A percentile compares a stretch with the other conserved stretches of the same genome.
phyloP scores from a whole-genome alignment of 2,329 filamentous ascomycete species.

The Piedraia hortae region DNA sequence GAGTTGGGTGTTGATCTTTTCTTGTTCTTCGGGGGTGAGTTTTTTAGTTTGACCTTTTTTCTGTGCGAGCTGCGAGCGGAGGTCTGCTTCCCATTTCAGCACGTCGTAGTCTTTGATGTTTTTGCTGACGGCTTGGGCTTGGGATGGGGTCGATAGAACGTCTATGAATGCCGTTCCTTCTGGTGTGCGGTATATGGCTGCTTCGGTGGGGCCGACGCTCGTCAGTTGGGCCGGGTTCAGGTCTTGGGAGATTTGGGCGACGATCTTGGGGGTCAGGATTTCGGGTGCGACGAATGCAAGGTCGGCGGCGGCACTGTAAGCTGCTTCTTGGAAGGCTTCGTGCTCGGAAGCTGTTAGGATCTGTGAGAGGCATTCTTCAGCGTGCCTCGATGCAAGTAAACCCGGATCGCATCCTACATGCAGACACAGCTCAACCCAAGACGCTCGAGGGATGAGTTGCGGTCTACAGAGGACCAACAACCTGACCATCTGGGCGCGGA shows the following conservation, averaged over 20 bases:
- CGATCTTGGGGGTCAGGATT: conserved; percentile 44
- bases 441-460: conserved; percentile 47
- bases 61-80: conserved; percentile 60
- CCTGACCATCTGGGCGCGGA: conserved; percentile 36
- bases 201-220: conserved; percentile 58
- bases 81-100: conserved; percentile 86
- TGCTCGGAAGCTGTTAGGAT: conserved; percentile 25
- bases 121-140: conserved; percentile 49
- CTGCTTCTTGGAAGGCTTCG: conserved; percentile 25
- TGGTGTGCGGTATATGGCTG: conserved; percentile 73
- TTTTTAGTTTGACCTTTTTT: conserved; percentile 87
- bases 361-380: conserved; percentile 38
- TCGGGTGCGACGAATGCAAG: conserved; percentile 83
- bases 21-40: conserved; percentile 62
- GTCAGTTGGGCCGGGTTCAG: conserved; percentile 42
- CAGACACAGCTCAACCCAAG: conserved; percentile 76
- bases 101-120: conserved; percentile 89
- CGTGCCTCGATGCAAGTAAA: conserved; percentile 35
- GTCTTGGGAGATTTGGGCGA: conserved; percentile 46
- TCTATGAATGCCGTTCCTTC: conserved; percentile 76
- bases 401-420: conserved; percentile 62
- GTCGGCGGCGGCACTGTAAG: conserved; percentile 66
- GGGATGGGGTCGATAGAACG: conserved; percentile 67
- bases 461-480: conserved; percentile 53
- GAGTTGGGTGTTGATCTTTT: conserved; percentile 74